Evolutionary conservation across 1,139 yeast genomes (phyloP).

Genomic region (Yamadazyma spencermartinsiae): DNA sequence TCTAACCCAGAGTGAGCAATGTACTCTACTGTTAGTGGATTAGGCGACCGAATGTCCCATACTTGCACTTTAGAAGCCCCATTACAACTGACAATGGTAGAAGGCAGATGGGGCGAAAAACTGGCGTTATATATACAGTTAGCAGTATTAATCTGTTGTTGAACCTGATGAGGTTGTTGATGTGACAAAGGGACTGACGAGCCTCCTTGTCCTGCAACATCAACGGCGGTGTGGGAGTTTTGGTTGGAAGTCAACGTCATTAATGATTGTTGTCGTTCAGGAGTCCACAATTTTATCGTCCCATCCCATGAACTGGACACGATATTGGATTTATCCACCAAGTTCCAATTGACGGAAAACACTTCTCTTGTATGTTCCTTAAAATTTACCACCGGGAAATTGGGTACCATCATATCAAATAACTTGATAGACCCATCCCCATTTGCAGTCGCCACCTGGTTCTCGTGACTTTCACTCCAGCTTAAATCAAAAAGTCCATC

Average conservation of each 20-base stretch:
- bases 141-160: slow-evolving; percentile 29
- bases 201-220: slow-evolving; percentile 26
- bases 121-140: slow-evolving; percentile 75
- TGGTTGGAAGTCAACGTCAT: slow-evolving; percentile 50
- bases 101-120: slow-evolving; percentile 85
- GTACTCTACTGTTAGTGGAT: slow-evolving; percentile 60
- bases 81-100: slow-evolving; percentile 68
- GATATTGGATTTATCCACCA: slow-evolving; percentile 71
- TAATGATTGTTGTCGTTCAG: slow-evolving; percentile 58
- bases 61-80: slow-evolving; percentile 77
- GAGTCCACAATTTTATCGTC: slow-evolving; percentile 70
- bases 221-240: slow-evolving; percentile 11
- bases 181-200: slow-evolving; percentile 34
- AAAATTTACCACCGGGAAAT: slow-evolving; percentile 75
- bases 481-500: slow-evolving; percentile 87
- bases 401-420: slow-evolving; percentile 68
- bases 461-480: slow-evolving; percentile 91
- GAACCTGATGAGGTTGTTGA: slow-evolving; percentile 26
- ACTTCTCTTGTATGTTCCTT: slow-evolving; percentile 84
- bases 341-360: slow-evolving; percentile 85
- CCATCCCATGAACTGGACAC: slow-evolving; percentile 94
- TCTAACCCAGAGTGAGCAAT: slow-evolving; percentile 82
- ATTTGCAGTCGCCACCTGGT: slow-evolving; percentile 76
- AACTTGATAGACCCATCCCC: slow-evolving; percentile 90
- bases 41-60: slow-evolving; percentile 80